Evolutionary conservation across 441 rosid species (phyloP).

Genomic region (Pelargonium myrrhifolium): DNA sequence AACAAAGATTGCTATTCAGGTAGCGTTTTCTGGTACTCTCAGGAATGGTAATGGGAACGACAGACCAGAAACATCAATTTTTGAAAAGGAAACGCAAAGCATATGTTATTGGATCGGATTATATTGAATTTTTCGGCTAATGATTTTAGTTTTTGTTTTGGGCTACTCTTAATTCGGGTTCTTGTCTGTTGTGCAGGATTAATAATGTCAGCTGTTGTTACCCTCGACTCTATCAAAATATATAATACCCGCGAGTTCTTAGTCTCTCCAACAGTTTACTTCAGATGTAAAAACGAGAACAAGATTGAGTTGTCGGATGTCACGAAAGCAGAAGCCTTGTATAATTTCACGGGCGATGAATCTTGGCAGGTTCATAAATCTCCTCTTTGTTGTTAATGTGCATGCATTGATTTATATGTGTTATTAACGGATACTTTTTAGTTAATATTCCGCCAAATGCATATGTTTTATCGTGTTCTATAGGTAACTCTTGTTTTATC

Average conservation of each 20-base stretch:
- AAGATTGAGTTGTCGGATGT: slow-evolving; percentile 58
- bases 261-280: slow-evolving; percentile 53
- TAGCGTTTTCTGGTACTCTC: too few species aligned
- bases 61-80: too few species aligned
- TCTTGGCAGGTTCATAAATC: slow-evolving; percentile 64
- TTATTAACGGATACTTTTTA: background rate
- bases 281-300: slow-evolving; percentile 71
- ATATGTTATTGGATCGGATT: too few species aligned
- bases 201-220: slow-evolving; percentile 40
- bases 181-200: slow-evolving; percentile 34
- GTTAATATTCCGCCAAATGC: background rate
- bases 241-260: slow-evolving; percentile 65
- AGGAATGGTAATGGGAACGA: too few species aligned
- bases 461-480: background rate
- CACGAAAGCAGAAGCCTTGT: slow-evolving; percentile 31
- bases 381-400: background rate
- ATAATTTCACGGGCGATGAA: slow-evolving; percentile 63
- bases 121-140: background rate
- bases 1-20: too few species aligned
- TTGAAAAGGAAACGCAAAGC: too few species aligned
- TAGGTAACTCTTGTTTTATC: background rate
- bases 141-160: background rate
- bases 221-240: slow-evolving; percentile 57
- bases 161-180: background rate
- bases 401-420: background rate